These are phyloP conservation scores for Blastomyces emzantsi DNA, from an alignment of 2,329 filamentous ascomycete genomes.

Conservation along the genomic window DNA sequence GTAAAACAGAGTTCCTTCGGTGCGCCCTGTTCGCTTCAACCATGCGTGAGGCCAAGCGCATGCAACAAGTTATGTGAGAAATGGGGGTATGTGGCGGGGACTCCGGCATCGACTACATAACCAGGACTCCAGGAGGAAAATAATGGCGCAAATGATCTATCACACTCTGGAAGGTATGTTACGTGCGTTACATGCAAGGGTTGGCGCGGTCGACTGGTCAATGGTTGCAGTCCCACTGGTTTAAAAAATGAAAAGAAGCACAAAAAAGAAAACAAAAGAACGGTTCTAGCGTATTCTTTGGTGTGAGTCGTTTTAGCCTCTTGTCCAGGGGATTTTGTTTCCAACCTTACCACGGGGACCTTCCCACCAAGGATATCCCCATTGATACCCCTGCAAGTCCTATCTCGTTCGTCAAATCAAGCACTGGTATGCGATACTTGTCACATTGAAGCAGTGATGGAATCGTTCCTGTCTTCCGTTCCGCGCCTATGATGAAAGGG, in stretches of 20 bases:
- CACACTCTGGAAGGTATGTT: background rate
- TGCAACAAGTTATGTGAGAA: background rate
- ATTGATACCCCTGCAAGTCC: background rate
- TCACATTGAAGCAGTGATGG: background rate
- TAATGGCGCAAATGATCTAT: background rate
- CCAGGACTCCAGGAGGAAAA: background rate
- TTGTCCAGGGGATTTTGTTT: no score
- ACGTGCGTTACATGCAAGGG: background rate
- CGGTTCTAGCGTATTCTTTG: slow-evolving; percentile 2
- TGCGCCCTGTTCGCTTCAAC: background rate
- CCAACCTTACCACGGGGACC: background rate
- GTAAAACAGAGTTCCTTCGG: background rate
- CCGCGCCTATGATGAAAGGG: background rate
- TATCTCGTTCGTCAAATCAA: background rate
- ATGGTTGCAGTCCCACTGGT: background rate
- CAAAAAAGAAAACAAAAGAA: background rate
- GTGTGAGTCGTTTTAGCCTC: background rate
- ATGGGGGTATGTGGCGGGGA: background rate
- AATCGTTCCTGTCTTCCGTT: background rate
- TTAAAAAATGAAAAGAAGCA: background rate
- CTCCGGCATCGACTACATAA: background rate
- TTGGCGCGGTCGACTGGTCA: background rate
- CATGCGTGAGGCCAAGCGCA: background rate
- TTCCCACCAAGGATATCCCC: background rate
- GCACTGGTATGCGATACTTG: background rate